Evolutionary conservation across 2,329 filamentous ascomycete genomes (phyloP).

Genomic region (Rhynchosporium secalis): DNA sequence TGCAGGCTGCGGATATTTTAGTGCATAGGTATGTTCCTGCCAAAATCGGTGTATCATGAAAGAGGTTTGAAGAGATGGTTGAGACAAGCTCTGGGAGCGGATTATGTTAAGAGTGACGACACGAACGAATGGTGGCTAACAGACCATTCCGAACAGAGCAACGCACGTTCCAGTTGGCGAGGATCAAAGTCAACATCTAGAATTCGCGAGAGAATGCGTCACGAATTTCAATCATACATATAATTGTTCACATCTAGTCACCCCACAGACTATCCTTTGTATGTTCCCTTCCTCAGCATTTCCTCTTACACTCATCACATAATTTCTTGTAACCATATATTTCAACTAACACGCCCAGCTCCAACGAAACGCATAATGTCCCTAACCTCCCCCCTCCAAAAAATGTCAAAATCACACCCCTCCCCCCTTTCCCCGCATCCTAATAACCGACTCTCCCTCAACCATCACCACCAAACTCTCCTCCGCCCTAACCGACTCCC

Average conservation of each 20-base stretch:
- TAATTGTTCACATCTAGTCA: conserved; percentile 56
- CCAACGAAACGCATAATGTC: conserved; percentile 88
- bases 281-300: conserved; percentile 32
- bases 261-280: conserved; percentile 74
- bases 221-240: conserved; percentile 83
- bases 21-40: conserved; percentile 64
- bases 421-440: conserved; percentile 75
- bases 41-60: background rate
- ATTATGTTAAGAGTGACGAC: too few species aligned
- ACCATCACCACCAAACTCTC: conserved; percentile 70
- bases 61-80: conserved; percentile 14
- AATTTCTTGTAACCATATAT: background rate
- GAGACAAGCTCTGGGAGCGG: too few species aligned
- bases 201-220: conserved; percentile 85
- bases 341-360: conserved; percentile 28
- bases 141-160: conserved; percentile 52
- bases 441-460: conserved; percentile 70
- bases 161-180: conserved; percentile 97
- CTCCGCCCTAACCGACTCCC: conserved; percentile 74
- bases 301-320: background rate
- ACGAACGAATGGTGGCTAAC: too few species aligned
- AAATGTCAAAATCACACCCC: conserved; percentile 92
- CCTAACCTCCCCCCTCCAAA: conserved; percentile 70
- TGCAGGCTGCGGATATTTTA: conserved; percentile 92
- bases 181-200: conserved; percentile 90